phyloP scores from a whole-genome alignment of 1,284 basidiomycete genomes.

The Cryptococcus sp. region DNA sequence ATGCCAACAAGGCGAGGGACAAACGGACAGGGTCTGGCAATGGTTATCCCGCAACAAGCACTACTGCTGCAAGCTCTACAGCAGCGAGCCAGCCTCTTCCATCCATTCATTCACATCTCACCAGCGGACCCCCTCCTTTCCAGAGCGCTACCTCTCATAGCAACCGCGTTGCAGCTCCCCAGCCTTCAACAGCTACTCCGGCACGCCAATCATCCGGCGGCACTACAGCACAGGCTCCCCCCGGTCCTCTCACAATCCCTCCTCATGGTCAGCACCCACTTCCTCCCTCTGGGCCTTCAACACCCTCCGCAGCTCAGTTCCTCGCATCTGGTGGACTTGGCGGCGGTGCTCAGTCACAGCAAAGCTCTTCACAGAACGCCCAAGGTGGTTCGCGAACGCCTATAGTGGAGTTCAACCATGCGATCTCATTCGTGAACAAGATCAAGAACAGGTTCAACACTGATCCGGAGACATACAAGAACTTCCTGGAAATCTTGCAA shows the following conservation, averaged over 20 bases:
- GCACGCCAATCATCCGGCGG: slow-evolving; percentile 7
- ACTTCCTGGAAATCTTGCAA: slow-evolving; percentile 97
- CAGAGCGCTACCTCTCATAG: slow-evolving; percentile 13
- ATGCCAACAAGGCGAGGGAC: slow-evolving; percentile 10
- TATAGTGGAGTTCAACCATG: slow-evolving; percentile 89
- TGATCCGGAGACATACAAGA: slow-evolving; percentile 94
- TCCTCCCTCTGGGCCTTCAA: slow-evolving; percentile 42
- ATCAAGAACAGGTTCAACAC: slow-evolving; percentile 94
- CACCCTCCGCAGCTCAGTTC: slow-evolving; percentile 43
- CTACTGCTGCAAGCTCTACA: slow-evolving; percentile 11
- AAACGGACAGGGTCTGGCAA: slow-evolving; percentile 5
- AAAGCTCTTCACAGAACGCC: slow-evolving; percentile 95
- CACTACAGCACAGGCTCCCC: slow-evolving; percentile 11
- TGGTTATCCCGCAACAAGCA: slow-evolving; percentile 9
- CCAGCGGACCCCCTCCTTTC: slow-evolving; percentile 26
- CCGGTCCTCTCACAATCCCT: slow-evolving; percentile 24
- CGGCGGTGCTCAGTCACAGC: slow-evolving; percentile 47
- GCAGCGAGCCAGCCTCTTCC: slow-evolving; percentile 23
- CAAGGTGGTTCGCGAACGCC: slow-evolving; percentile 50
- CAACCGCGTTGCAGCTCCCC: slow-evolving; percentile 30
- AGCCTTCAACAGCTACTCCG: slow-evolving; percentile 22
- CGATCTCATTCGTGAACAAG: slow-evolving; percentile 97
- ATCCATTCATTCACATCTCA: slow-evolving; percentile 20
- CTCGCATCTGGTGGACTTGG: slow-evolving; percentile 33
- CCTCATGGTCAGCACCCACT: slow-evolving; percentile 26